phyloP scores from a whole-genome alignment of 495 filamentous ascomycete genomes.

The Tetracladium marchalianum region DNA sequence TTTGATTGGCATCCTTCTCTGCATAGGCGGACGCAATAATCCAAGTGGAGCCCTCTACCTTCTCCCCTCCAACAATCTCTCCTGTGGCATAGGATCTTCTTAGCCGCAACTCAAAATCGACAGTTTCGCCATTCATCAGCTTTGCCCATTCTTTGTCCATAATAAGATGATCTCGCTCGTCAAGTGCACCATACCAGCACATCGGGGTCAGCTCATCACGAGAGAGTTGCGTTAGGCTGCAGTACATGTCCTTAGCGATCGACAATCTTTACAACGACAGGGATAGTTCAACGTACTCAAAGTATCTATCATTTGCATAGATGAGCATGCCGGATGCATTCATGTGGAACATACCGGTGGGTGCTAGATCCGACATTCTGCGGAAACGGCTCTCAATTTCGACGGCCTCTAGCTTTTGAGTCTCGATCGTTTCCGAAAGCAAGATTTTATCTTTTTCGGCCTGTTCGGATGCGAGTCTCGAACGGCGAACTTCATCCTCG shows the following conservation, averaged over 20 bases:
- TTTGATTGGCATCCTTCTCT: neutral
- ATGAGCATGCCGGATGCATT: neutral
- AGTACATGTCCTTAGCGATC: too few species aligned
- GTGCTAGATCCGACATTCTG: neutral
- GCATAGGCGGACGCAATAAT: neutral
- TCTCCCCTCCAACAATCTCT: neutral
- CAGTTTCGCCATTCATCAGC: neutral
- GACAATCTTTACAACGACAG: too few species aligned
- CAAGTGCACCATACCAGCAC: slow-evolving; percentile 7
- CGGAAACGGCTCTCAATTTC: slow-evolving; percentile 2
- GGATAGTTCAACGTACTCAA: slow-evolving; percentile 1
- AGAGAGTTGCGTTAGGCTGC: slow-evolving; percentile 1
- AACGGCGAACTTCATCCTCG: slow-evolving; percentile 10
- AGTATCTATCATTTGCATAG: slow-evolving; percentile 11
- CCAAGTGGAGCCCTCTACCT: neutral
- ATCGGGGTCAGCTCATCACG: slow-evolving; percentile 1
- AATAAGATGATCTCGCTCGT: slow-evolving; percentile 3
- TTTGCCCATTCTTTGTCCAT: slow-evolving; percentile 8
- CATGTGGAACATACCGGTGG: neutral
- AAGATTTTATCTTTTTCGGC: neutral
- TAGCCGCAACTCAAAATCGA: slow-evolving; percentile 4
- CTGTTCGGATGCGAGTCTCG: slow-evolving; percentile 7
- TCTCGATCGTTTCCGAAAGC: neutral
- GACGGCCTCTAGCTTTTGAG: slow-evolving; percentile 3
- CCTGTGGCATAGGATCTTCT: neutral